phyloP scores from a whole-genome alignment of 441 rosid species.

The Brassica balearica region DNA sequence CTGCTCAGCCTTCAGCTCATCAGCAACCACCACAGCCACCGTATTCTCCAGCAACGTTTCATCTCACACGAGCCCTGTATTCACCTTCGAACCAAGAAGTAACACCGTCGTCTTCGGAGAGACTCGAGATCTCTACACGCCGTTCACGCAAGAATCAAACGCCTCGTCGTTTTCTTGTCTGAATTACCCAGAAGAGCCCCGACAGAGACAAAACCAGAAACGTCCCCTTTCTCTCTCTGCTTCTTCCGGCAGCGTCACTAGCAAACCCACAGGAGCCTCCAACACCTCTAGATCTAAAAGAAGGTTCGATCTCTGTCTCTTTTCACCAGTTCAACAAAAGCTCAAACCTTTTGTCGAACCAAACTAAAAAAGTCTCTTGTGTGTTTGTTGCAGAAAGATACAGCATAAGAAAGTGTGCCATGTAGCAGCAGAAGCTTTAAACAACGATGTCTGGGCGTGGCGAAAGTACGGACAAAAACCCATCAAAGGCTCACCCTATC shows the following conservation, averaged over 20 bases:
- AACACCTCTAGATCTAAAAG: constrained; percentile 74
- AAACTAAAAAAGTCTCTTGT: not conserved
- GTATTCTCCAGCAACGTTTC: constrained; percentile 41
- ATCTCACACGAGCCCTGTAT: constrained; percentile 27
- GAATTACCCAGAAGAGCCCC: constrained; percentile 45
- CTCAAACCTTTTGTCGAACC: not conserved
- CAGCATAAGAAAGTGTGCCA: constrained; percentile 81
- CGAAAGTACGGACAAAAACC: constrained; percentile 97
- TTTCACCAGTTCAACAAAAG: not conserved
- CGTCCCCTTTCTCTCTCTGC: constrained; percentile 54
- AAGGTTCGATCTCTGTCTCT: constrained; percentile 53
- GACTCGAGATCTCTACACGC: constrained; percentile 72
- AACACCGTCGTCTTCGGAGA: constrained; percentile 49
- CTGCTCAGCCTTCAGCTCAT: constrained; percentile 52
- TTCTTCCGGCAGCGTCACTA: constrained; percentile 49
- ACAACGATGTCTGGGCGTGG: constrained; percentile 96
- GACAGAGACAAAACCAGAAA: constrained; percentile 40
- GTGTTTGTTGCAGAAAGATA: constrained; percentile 62
- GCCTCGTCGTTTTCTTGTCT: constrained; percentile 55
- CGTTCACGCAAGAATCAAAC: constrained; percentile 54
- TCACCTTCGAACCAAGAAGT: constrained; percentile 48
- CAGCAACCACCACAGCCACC: constrained; percentile 40
- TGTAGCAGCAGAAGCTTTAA: constrained; percentile 81
- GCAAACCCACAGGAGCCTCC: constrained; percentile 49
- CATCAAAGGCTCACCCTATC: constrained; percentile 95